phyloP scores from a whole-genome alignment of 1,284 basidiomycete species.

The Ganoderma meredithae region DNA sequence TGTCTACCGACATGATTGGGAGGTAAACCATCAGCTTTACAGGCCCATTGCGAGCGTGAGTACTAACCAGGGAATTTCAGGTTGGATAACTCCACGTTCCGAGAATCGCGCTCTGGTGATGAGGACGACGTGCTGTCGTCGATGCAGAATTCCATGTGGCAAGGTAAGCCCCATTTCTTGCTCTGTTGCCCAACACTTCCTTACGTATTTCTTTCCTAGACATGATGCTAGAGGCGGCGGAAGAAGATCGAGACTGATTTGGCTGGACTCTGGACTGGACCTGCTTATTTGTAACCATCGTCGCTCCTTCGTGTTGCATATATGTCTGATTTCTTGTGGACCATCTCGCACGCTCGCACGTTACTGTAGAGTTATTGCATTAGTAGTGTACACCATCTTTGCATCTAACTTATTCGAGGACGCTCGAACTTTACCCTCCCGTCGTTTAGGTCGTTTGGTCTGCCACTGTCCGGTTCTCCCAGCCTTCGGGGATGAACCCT shows the following conservation, averaged over 20 bases:
- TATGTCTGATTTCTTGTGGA: constrained; percentile 22
- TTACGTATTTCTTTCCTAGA: constrained; percentile 43
- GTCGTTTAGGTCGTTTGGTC: background rate
- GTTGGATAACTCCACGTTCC: constrained; percentile 51
- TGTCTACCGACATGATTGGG: constrained; percentile 62
- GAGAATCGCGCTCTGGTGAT: constrained; percentile 46
- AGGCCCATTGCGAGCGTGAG: background rate
- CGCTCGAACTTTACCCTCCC: constrained; percentile 12
- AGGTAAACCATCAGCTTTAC: constrained; percentile 23
- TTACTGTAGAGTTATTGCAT: constrained; percentile 34
- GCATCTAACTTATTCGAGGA: constrained; percentile 31
- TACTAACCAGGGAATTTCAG: constrained; percentile 40
- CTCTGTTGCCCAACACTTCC: constrained; percentile 4
- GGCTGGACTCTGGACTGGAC: constrained; percentile 19
- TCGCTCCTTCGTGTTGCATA: constrained; percentile 28
- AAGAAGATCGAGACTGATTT: constrained; percentile 48
- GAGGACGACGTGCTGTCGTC: constrained; percentile 63
- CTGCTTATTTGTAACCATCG: constrained; percentile 16
- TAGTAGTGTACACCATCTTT: constrained; percentile 34
- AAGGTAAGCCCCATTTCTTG: constrained; percentile 51
- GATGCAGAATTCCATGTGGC: constrained; percentile 74
- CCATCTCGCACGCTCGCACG: constrained; percentile 16
- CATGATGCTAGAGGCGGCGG: constrained; percentile 63
- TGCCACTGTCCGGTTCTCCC: background rate
- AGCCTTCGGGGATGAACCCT: background rate